A percentile compares a stretch with the other conserved stretches of the same genome.
phyloP scores from a whole-genome alignment of 1,139 yeast genomes.

The Scheffersomyces illinoinensis region DNA sequence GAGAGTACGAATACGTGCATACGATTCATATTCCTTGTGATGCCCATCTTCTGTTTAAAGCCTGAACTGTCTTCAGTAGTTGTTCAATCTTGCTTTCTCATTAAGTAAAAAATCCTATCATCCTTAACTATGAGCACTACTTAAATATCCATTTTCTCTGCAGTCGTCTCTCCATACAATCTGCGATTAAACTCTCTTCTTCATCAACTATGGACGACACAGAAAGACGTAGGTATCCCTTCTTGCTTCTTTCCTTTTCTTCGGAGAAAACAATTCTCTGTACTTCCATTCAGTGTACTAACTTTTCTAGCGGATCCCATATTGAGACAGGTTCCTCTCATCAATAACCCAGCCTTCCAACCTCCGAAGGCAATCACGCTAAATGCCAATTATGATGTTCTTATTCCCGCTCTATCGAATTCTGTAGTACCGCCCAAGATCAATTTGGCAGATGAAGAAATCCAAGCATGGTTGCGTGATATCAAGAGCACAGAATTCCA shows the following conservation, averaged over 20 bases:
- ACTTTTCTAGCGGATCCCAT: slow-evolving; percentile 46
- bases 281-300: neutral
- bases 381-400: slow-evolving; percentile 49
- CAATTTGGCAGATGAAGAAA: slow-evolving; percentile 26
- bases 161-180: neutral
- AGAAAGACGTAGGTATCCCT: slow-evolving; percentile 19
- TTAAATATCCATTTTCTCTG: neutral
- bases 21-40: neutral
- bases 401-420: slow-evolving; percentile 34
- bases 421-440: slow-evolving; percentile 44
- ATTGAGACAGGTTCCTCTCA: slow-evolving; percentile 58
- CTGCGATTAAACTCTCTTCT: neutral
- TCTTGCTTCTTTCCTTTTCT: neutral
- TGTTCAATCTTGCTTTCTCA: neutral
- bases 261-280: neutral
- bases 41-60: neutral
- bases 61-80: neutral
- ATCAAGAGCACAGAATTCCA: slow-evolving; percentile 13
- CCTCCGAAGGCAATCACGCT: slow-evolving; percentile 62
- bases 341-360: slow-evolving; percentile 53
- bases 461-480: slow-evolving; percentile 32
- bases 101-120: neutral
- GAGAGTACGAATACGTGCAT: neutral
- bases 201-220: slow-evolving; percentile 19
- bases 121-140: neutral